Conservation (phyloP, 139 green algal genomes). For the Pleodorina starrii region DNA sequence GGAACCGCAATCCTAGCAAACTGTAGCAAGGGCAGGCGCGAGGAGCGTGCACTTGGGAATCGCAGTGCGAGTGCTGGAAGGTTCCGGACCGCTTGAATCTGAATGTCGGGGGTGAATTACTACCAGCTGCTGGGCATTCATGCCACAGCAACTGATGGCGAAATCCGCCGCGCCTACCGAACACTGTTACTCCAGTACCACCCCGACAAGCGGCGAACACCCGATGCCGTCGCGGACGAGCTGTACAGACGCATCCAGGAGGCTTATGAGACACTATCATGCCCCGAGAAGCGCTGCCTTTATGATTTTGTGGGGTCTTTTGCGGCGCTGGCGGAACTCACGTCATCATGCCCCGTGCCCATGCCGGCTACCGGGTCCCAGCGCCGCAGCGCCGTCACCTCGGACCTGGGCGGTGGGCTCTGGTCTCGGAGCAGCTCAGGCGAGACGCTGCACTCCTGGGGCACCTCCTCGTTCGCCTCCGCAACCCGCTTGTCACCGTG, state of each 20-base stretch:
- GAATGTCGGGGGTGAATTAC: slow-evolving; percentile 31
- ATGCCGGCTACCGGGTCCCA: neutral
- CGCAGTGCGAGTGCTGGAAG: too few species aligned
- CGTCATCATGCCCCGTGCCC: neutral
- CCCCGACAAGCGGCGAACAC: neutral
- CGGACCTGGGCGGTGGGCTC: neutral
- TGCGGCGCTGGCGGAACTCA: neutral
- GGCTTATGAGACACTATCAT: slow-evolving; percentile 20
- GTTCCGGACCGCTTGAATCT: neutral
- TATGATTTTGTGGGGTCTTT: slow-evolving; percentile 38
- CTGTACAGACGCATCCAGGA: neutral
- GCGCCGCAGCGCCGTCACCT: neutral
- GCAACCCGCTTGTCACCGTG: neutral
- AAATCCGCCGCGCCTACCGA: slow-evolving; percentile 3
- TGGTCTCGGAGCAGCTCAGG: slow-evolving; percentile 1
- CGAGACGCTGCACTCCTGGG: slow-evolving; percentile 1
- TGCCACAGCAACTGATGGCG: neutral
- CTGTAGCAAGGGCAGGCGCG: too few species aligned
- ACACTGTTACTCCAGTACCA: neutral
- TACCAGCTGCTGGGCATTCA: slow-evolving; percentile 6
- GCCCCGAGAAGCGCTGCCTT: slow-evolving; percentile 14
- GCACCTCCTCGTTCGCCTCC: neutral
- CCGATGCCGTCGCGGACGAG: neutral
- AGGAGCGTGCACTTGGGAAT: too few species aligned
- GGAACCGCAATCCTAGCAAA: too few species aligned